Conservation (phyloP, 208 protist species). For the Crithidia mellificae region DNA sequence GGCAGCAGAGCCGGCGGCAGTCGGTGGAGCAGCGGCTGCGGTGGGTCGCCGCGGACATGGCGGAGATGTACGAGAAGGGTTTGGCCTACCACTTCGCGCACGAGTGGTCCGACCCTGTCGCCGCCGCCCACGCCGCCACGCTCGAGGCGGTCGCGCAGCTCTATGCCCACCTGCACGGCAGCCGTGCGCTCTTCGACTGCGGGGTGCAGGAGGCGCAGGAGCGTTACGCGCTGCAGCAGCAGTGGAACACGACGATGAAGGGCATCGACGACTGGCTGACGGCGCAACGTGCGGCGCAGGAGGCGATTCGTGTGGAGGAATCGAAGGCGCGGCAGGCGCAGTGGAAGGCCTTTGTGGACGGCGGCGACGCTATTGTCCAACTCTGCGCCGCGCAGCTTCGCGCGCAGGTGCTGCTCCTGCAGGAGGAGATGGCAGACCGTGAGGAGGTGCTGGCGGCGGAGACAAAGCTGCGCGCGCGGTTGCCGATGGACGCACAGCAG, state of each 20-base stretch:
- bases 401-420: constrained; percentile 20
- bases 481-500: constrained; percentile 19
- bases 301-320: constrained; percentile 25
- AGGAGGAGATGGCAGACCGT: constrained; percentile 25
- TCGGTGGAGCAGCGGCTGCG: constrained; percentile 35
- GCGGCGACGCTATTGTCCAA: constrained; percentile 27
- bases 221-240: constrained; percentile 39
- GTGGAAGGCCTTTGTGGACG: constrained; percentile 29
- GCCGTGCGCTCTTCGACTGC: constrained; percentile 44
- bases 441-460: constrained; percentile 21
- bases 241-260: constrained; percentile 44
- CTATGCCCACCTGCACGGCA: constrained; percentile 42
- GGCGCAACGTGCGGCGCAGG: constrained; percentile 26
- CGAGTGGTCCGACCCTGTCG: constrained; percentile 48
- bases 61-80: constrained; percentile 44
- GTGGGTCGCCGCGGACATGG: constrained; percentile 53
- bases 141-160: constrained; percentile 42
- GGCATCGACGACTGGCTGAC: constrained; percentile 33
- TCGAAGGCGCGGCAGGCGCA: constrained; percentile 28
- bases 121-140: constrained; percentile 34
- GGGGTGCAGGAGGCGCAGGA: constrained; percentile 41
- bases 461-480: neutral
- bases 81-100: constrained; percentile 37
- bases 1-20: constrained; percentile 26
- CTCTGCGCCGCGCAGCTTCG: constrained; percentile 36